Percentiles rank a stretch among this genome's conserved stretches.
Conservation (phyloP, 441 rosid genomes). For the Corymbia citriodora region DNA sequence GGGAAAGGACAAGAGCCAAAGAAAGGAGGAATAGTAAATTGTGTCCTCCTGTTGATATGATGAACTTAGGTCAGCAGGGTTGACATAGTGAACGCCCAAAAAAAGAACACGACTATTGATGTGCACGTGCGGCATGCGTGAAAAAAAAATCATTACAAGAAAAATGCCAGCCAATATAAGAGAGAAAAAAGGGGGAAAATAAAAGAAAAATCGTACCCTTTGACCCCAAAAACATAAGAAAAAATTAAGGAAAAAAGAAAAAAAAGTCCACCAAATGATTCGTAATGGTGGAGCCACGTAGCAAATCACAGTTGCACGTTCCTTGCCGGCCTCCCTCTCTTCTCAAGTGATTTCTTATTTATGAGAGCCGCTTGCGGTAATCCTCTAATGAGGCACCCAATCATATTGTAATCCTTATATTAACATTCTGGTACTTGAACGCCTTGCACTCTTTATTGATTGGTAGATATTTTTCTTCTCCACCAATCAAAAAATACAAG, state of each 20-base stretch:
- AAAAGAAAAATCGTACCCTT: background rate
- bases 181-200: background rate
- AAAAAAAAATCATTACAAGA: background rate
- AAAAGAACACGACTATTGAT: background rate
- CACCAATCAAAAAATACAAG: no score
- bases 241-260: background rate
- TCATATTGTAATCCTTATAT: no score
- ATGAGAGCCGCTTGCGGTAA: no score
- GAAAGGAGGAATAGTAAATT: background rate
- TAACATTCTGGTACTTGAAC: no score
- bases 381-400: no score
- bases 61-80: background rate
- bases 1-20: background rate
- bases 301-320: no score
- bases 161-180: background rate
- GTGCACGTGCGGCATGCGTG: background rate
- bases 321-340: no score
- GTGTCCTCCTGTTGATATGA: background rate
- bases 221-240: background rate
- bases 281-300: background rate
- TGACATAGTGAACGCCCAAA: background rate
- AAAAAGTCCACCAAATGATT: background rate
- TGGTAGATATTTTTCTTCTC: no score
- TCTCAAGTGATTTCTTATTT: no score
- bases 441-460: no score